phyloP scores from a whole-genome alignment of 2,329 filamentous ascomycete species.

The Shiraia bambusicola region DNA sequence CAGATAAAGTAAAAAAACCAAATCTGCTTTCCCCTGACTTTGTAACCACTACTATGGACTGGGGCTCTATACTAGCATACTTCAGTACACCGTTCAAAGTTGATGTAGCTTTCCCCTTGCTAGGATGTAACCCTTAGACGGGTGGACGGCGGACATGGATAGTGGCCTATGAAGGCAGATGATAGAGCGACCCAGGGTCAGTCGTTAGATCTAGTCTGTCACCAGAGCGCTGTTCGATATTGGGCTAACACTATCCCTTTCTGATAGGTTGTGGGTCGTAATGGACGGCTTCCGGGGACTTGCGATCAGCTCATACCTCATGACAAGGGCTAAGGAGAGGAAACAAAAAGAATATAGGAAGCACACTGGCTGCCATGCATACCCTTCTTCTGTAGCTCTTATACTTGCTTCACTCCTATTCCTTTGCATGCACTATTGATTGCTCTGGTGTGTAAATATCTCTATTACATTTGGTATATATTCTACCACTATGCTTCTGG shows the following conservation, averaged over 20 bases:
- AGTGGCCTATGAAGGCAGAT: constrained; percentile 18
- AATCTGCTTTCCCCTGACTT: too few species aligned
- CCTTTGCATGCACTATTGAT: constrained; percentile 2
- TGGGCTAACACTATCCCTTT: not conserved
- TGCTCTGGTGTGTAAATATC: not conserved
- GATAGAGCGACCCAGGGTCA: constrained; percentile 17
- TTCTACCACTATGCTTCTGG: constrained; percentile 24
- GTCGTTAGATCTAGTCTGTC: constrained; percentile 10
- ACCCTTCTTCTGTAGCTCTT: constrained; percentile 4
- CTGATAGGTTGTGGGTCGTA: constrained; percentile 8
- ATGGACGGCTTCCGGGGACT: too few species aligned
- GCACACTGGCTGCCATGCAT: constrained; percentile 9
- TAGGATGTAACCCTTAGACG: too few species aligned
- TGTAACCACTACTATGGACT: too few species aligned
- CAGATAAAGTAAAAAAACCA: too few species aligned
- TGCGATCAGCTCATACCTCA: not conserved
- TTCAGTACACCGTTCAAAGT: too few species aligned
- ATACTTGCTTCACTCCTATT: constrained; percentile 5
- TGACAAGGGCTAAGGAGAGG: too few species aligned
- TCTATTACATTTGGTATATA: not conserved
- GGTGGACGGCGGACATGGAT: constrained; percentile 4
- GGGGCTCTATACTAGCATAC: too few species aligned
- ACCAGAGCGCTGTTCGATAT: constrained; percentile 14
- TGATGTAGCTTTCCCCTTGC: too few species aligned
- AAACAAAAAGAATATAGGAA: constrained; percentile 1